Conservation (phyloP, 441 rosid genomes). For the Omphalea diandra region DNA sequence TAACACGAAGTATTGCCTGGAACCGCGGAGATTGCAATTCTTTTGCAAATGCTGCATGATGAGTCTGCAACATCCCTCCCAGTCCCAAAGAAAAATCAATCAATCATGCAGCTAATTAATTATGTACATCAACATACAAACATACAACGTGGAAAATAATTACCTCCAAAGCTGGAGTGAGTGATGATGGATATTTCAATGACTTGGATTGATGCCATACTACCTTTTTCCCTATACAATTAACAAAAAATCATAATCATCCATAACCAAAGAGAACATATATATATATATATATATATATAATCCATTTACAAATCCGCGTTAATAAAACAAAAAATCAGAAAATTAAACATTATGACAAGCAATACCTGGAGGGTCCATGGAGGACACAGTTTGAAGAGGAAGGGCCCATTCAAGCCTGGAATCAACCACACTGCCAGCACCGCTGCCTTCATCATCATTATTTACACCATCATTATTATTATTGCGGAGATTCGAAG, state of each 20-base stretch:
- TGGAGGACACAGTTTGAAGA: slow-evolving; percentile 24
- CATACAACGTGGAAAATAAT: no score
- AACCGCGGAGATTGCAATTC: slow-evolving; percentile 90
- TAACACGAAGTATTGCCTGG: slow-evolving; percentile 81
- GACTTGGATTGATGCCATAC: slow-evolving; percentile 75
- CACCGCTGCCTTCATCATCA: slow-evolving; percentile 28
- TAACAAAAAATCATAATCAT: background rate
- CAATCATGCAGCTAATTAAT: background rate
- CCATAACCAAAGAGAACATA: background rate
- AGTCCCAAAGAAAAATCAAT: background rate
- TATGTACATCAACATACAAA: no score
- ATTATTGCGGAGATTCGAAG: slow-evolving; percentile 25
- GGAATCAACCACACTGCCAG: slow-evolving; percentile 26
- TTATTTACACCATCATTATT: background rate
- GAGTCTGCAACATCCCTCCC: slow-evolving; percentile 45
- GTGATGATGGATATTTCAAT: slow-evolving; percentile 38
- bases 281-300: no score
- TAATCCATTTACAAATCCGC: no score
- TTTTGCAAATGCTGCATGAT: slow-evolving; percentile 66
- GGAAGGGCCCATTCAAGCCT: slow-evolving; percentile 38
- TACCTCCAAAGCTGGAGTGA: slow-evolving; percentile 74
- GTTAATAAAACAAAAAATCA: background rate
- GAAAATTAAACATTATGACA: background rate
- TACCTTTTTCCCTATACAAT: slow-evolving; percentile 52
- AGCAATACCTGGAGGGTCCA: slow-evolving; percentile 48